A percentile compares a stretch with the other conserved stretches of the same genome.
Evolutionary conservation across 2,329 filamentous ascomycete genomes (phyloP).

Genomic region (Pseudopyrenochaeta lycopersici): DNA sequence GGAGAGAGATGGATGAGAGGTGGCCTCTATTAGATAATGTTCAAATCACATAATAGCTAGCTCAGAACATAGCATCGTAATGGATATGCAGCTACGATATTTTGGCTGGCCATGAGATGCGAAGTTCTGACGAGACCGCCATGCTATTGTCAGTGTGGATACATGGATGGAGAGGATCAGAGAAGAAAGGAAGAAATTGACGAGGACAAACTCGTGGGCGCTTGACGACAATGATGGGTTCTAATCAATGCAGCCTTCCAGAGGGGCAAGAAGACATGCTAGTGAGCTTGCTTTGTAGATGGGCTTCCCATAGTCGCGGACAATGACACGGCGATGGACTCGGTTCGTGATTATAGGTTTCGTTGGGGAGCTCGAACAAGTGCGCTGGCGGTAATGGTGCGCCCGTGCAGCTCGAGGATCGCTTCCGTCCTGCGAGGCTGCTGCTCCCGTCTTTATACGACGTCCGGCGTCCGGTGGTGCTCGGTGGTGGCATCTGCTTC

Average conservation of each 20-base stretch:
- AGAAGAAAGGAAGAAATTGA: too few relatives aligned
- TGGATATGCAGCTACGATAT: too few relatives aligned
- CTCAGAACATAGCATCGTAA: too few relatives aligned
- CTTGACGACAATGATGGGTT: too few relatives aligned
- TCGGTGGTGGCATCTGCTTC: conserved; percentile 28
- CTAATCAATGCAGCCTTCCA: conserved; percentile 45
- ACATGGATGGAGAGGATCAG: too few relatives aligned
- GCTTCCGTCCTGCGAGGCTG: conserved; percentile 14
- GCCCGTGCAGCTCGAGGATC: conserved; percentile 16
- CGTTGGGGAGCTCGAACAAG: conserved; percentile 19
- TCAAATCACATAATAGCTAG: too few relatives aligned
- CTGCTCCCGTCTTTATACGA: conserved; percentile 22
- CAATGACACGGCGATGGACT: conserved; percentile 53
- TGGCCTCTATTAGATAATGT: too few relatives aligned
- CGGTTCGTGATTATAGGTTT: conserved; percentile 40
- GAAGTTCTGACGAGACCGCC: too few relatives aligned
- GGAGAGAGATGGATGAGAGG: too few relatives aligned
- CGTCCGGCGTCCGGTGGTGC: conserved; percentile 21
- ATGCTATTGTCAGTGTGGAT: too few relatives aligned
- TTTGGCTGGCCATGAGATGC: too few relatives aligned
- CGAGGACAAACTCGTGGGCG: too few relatives aligned
- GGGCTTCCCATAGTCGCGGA: conserved; percentile 53
- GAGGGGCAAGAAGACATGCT: conserved; percentile 42
- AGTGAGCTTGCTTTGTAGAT: conserved; percentile 55
- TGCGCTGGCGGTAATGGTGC: conserved; percentile 20